Base-by-base conservation (phyloP, 2,329 filamentous ascomycete genomes). In the Juglanconis sp. region DNA sequence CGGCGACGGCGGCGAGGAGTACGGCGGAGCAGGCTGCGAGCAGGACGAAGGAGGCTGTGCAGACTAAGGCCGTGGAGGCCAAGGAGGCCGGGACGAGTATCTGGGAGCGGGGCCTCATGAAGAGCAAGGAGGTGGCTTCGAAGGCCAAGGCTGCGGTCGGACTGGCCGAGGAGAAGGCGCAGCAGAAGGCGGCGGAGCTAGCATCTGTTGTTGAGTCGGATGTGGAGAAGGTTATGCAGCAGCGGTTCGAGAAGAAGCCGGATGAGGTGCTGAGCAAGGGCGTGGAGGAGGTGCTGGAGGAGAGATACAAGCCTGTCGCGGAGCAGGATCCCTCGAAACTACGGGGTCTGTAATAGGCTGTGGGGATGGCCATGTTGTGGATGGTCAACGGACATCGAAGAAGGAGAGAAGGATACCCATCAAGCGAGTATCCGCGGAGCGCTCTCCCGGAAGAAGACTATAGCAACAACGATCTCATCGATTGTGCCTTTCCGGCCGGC, bases 241-340 rank as follows among this genome's bases (percentile, higher is more conserved):
- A 85, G 72, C 75, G 84, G 53, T 87, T 79, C 65, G 74, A 61
- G 47, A 31, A 80, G 69, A 77, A 75, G 65, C 67, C 73, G 47
- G 70, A 71, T 6, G 68, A 70, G 13, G 69, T 69, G 57, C 68
- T 77, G 64, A 74, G 77, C 62, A 80, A 80, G 73, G 81, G 76
- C 50, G 79, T 82, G 24, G 77, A 82, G 63, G 79, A 86, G 68
- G 75, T 78, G 47, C 71, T 87, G 56, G 77, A 74, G 53, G 81
- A 86, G 69, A 75, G 84, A 66, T 87, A 87, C 67, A 77, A 70
- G 65, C 79, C 78, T 0, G 70, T 82, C 61, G 76, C 78, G 47
- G 65, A 77, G 68, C 74, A 76, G 66, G 77, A 81, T 63, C 77
- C 78, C 61, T 74, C 76, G 34, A 70, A 74, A 58, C 69, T 81